Base-by-base conservation (phyloP, 179 eudicot species). In the Silene noctiflora region DNA sequence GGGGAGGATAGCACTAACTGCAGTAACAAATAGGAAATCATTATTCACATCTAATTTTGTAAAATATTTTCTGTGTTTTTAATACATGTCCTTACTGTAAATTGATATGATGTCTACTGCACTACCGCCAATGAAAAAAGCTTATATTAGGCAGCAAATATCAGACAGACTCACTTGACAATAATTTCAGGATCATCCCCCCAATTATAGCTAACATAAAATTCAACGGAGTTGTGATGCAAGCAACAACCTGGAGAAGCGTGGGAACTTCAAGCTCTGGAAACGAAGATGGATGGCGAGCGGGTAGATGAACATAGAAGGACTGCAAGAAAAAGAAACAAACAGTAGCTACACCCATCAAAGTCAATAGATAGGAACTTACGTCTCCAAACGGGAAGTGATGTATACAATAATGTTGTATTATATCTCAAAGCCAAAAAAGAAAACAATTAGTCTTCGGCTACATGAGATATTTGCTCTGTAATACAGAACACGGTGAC, bases 221-320 rank as follows among this genome's bases (percentile, higher is more conserved):
- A 55, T 55, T 55, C 7, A 14, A n/a, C 59, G 3, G 20, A 55
- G 33, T 13, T 69, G 31, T 64, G 51, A 70, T 62, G 19, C 53
- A 29, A 59, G 74, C 9, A 74, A 33, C 20, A 85, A 96, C 97
- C 98, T 96, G 98, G 71, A 93, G 75, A 76, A 91, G 94, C 56
- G 97, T 93, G 29, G 99, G 98, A 66, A 96, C 86, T 86, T 96
- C 99, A 78, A 96, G 81, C 79, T 96, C 99, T 16, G 93, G 97
- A 69, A 88, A 93, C 44, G 97, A 87, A 82, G 96, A 91, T 24
- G 98, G 97, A 83, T 91, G 91, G 76, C 88, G 90, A 78, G 96
- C 88, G 20, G 97, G 96, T 83, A 96, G 81, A 80, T 96, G 99
- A 68, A 93, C 91, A 82, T 87, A 91, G 71, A 96, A 87, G 55